Evolutionary conservation across 2,329 filamentous ascomycete genomes (phyloP), one percentile per base, ranked within the genome.

Genomic region (Amauroascus niger): DNA sequence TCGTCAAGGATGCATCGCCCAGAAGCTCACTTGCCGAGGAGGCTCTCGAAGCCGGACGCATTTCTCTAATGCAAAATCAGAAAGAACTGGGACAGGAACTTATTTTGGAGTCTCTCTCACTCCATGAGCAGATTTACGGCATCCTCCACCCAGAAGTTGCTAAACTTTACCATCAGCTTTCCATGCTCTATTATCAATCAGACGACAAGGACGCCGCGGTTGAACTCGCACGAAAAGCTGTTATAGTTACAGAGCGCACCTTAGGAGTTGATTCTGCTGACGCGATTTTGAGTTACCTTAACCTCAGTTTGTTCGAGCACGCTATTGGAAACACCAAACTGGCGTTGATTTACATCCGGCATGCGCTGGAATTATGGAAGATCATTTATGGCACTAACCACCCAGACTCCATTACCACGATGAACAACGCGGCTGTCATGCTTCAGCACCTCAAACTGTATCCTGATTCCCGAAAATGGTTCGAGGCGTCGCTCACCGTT

Each of bases 351-450:
- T 96, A 95, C 67, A 86, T 94, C 60, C 88, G 87, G 68, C 93
- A 98, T 68, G 93, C 93, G 6, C 80, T 98, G 61, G 84, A 93
- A 67, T 77, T 98, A 58, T 97, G 91, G 91, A 96, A 95, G 76
- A 81, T 97, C 63, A 91, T 97, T 63, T 98, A 96, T 67, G 93
- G 93, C 30, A 76, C 85, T 28, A 86, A 88, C 63, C 93, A 98
- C 71, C 93, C 93, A 2, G 93, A 98, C 72, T 95, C 89, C 7
- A 96, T 98, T 71, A 98, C 94, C 7, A 97, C 93, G 14, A 86
- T 97, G 72, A 98, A 97, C 79, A 98, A 98, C 65, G 91, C 88
- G 18, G 93, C 93, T 6, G 93, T 98, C 56, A 98, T 98, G 93
- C 82, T 98, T 55, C 93, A 98, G 72, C 84, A 89, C 53, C 80